phyloP scores from a whole-genome alignment of 257 asterid species.

The Rubia yunnanensis region DNA sequence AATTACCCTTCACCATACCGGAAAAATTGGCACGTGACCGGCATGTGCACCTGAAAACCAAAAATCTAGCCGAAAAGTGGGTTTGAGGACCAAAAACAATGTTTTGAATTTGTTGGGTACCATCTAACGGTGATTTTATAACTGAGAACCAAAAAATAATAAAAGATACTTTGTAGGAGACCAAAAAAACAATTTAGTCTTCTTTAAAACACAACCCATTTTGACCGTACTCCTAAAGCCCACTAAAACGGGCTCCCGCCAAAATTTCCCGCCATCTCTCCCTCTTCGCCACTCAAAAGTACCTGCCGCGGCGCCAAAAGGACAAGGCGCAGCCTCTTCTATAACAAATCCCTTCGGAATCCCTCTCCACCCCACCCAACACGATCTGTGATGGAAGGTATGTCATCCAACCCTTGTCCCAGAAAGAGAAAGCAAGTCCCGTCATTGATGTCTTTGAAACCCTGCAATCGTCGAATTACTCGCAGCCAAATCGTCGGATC shows the following conservation, averaged over 20 bases:
- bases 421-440: constrained; percentile 19
- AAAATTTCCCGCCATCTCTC: constrained; percentile 11
- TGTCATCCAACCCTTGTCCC: constrained; percentile 7
- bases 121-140: too few species aligned
- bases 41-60: too few species aligned
- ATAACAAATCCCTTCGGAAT: not conserved
- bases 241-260: constrained; percentile 7
- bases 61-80: too few species aligned
- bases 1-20: too few species aligned
- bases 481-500: constrained; percentile 30
- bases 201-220: not conserved
- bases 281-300: not conserved
- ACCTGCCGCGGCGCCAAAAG: constrained; percentile 3
- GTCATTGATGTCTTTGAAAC: not conserved
- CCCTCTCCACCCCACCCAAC: not conserved
- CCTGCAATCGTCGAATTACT: constrained; percentile 21
- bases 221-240: not conserved
- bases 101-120: too few species aligned
- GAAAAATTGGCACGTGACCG: too few species aligned
- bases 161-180: too few species aligned
- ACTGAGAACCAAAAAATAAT: too few species aligned
- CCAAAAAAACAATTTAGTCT: not conserved
- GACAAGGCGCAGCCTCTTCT: not conserved
- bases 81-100: too few species aligned
- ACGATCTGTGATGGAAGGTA: constrained; percentile 25